Base-by-base conservation (phyloP, 805 yeast genomes). In the Spathaspora girioi region DNA sequence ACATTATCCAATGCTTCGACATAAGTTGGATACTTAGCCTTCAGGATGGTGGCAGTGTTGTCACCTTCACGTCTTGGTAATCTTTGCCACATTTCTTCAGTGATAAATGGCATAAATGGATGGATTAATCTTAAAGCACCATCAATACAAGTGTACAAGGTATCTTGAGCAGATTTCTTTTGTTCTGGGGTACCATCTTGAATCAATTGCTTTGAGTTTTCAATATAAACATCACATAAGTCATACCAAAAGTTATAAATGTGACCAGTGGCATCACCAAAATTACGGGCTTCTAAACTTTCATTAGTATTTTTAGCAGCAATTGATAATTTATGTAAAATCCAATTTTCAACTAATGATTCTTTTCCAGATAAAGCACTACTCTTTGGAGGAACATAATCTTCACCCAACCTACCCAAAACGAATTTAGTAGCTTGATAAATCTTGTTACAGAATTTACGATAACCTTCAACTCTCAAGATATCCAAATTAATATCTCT, bases 71-170 rank as follows among this genome's bases (percentile, higher is more conserved):
- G 84, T 64, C 87, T 86, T 62, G 98, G 98, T 64, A 94, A 77
- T 73, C 98, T 89, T 77, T 94, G 99, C 97, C 97, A 94, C 89
- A 94, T 83, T 78, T 94, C 99, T 73, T 94, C 99, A 46, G 98
- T 86, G 59, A 94, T 77, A 68, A 83, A 94, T 40, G 99, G 99
- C 99, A 94, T 94, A 78, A 90, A 94, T 68, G 99, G 99, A 68
- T 93, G 98, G 60, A 93, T 94, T 75, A 94, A 68, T 68, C 80
- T 86, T 75, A 93, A 80, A 10, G 97, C 97, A 59, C 87, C 88
- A 64, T 94, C 98, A 60, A 93, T 79, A 75, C 96, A 82, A 35
- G 94, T 89, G 82, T 91, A 94, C 59, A 94, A 79, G 20, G 98
- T 94, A 69, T 93, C 96, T 75, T 86, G 88, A 15, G 98, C 99